Conservation (phyloP, 441 rosid genomes). For the Metrosideros polymorpha region DNA sequence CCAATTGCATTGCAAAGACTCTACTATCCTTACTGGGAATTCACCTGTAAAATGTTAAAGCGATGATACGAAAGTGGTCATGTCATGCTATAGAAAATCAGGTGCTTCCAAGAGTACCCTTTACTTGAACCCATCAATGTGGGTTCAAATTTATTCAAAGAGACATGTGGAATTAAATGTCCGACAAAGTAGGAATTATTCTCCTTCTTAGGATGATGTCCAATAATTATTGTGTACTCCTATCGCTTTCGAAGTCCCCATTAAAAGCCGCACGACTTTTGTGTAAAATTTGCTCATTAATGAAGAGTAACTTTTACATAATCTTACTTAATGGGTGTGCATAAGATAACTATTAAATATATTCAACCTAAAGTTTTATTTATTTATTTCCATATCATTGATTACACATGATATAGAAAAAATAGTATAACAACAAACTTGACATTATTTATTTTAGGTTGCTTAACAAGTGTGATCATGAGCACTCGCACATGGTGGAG, state of each 20-base stretch:
- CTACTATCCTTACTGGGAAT: neutral
- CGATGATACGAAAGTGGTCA: neutral
- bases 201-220: neutral
- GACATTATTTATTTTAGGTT: neutral
- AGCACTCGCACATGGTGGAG: neutral
- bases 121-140: neutral
- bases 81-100: neutral
- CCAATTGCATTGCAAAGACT: neutral
- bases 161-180: neutral
- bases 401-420: neutral
- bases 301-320: too few species aligned
- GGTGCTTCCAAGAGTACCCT: neutral
- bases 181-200: neutral
- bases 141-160: neutral
- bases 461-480: neutral
- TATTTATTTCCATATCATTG: neutral
- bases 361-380: neutral
- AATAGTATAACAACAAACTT: neutral
- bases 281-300: neutral
- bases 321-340: neutral
- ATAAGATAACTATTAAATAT: neutral
- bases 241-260: neutral
- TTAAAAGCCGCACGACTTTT: neutral
- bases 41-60: neutral
- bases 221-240: neutral